Conservation (phyloP, 208 protist species). For the Trypanosoma brucei region DNA sequence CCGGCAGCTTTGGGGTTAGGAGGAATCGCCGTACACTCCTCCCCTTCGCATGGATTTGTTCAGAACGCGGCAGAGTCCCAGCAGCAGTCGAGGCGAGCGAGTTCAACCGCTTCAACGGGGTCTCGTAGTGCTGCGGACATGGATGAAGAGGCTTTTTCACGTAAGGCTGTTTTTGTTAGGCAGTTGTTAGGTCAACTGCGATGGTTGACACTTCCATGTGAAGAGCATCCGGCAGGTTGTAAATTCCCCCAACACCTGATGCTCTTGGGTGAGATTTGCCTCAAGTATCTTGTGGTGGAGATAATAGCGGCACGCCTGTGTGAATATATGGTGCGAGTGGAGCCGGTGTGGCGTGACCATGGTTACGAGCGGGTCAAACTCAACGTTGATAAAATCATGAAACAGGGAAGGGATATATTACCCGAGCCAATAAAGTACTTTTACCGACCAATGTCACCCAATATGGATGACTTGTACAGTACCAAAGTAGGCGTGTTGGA, state of each 20-base stretch:
- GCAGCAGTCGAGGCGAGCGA: constrained; percentile 12
- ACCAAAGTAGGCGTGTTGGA: constrained; percentile 20
- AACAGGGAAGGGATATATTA: constrained; percentile 37
- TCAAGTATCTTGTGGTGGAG: constrained; percentile 79
- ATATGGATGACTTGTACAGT: constrained; percentile 63
- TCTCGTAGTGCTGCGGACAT: constrained; percentile 39
- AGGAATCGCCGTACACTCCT: constrained; percentile 70
- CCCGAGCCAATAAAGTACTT: constrained; percentile 53
- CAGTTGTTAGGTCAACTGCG: constrained; percentile 85
- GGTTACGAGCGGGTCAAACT: constrained; percentile 74
- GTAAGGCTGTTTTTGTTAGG: constrained; percentile 84
- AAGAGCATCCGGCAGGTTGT: constrained; percentile 74
- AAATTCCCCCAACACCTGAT: constrained; percentile 77
- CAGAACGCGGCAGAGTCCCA: constrained; percentile 9
- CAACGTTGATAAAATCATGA: constrained; percentile 32
- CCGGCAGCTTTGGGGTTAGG: constrained; percentile 80
- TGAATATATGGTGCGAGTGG: constrained; percentile 89
- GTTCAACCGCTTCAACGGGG: not conserved
- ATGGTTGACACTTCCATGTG: constrained; percentile 69
- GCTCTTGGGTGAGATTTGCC: constrained; percentile 68
- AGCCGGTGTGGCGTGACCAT: constrained; percentile 81
- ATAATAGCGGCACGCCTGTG: constrained; percentile 73
- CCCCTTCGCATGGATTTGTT: constrained; percentile 45
- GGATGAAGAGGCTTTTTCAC: constrained; percentile 83
- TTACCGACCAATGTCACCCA: constrained; percentile 60